Conservation (phyloP, 805 yeast species). For the Candida ipomoeae region DNA sequence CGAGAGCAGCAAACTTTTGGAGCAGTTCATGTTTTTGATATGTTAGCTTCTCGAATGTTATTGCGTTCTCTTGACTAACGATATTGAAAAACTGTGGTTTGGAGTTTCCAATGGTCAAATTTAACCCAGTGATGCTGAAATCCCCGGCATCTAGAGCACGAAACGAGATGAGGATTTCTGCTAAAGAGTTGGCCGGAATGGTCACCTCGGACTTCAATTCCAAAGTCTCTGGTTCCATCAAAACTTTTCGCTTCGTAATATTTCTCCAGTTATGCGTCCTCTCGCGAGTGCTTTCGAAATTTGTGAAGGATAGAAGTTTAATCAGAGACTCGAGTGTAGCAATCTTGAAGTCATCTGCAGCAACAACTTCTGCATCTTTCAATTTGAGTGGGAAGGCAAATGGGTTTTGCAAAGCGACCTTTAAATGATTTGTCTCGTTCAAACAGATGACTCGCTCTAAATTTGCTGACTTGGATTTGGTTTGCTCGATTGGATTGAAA, state of each 20-base stretch:
- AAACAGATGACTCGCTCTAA: slow-evolving; percentile 42
- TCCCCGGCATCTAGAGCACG: slow-evolving; percentile 48
- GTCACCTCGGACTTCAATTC: slow-evolving; percentile 10
- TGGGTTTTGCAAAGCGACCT: slow-evolving; percentile 69
- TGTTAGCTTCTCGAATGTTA: slow-evolving; percentile 10
- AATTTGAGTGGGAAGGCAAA: slow-evolving; percentile 69
- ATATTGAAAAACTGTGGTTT: slow-evolving; percentile 42
- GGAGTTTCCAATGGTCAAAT: slow-evolving; percentile 50
- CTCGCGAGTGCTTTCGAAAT: slow-evolving; percentile 2
- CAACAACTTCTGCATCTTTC: slow-evolving; percentile 40
- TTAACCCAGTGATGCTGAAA: slow-evolving; percentile 48
- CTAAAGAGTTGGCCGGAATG: slow-evolving; percentile 27
- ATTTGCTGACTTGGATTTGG: slow-evolving; percentile 32
- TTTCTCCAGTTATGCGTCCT: slow-evolving; percentile 2
- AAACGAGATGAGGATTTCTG: slow-evolving; percentile 42
- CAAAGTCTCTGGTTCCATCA: neutral
- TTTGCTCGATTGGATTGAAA: slow-evolving; percentile 50
- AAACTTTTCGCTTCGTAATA: neutral
- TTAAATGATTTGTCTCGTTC: slow-evolving; percentile 55
- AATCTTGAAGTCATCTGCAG: slow-evolving; percentile 25
- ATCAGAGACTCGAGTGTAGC: slow-evolving; percentile 19
- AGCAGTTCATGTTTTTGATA: neutral
- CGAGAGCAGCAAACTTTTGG: slow-evolving; percentile 3
- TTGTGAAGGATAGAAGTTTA: neutral
- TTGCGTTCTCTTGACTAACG: slow-evolving; percentile 25